Evolutionary conservation across 768 basidiomycete species (phyloP).

Genomic region (Russula foetens): DNA sequence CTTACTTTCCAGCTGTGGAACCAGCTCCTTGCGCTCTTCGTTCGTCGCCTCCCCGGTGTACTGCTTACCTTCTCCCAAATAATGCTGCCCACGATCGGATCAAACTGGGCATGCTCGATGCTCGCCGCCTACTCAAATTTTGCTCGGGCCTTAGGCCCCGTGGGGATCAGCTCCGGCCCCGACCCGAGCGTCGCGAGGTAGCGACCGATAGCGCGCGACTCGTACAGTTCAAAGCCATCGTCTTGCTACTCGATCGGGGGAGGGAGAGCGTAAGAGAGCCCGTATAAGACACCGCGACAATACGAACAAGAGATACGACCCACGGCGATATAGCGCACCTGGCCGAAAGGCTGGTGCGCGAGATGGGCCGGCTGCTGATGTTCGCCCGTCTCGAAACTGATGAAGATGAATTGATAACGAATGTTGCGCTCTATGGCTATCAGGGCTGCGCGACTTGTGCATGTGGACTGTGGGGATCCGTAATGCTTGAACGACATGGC

Average conservation of each 20-base stretch:
- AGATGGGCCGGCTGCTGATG: neutral
- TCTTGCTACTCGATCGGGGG: slow-evolving; percentile 17
- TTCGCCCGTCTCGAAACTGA: neutral
- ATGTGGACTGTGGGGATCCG: neutral
- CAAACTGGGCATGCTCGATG: slow-evolving; percentile 20
- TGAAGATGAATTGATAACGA: neutral
- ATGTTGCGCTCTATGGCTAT: slow-evolving; percentile 3
- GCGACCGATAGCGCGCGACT: slow-evolving; percentile 16
- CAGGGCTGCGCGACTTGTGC: slow-evolving; percentile 4
- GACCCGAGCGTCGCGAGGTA: slow-evolving; percentile 23
- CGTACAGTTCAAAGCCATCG: slow-evolving; percentile 13
- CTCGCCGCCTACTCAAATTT: slow-evolving; percentile 25
- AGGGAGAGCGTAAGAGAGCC: neutral
- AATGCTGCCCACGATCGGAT: neutral
- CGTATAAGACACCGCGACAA: too few relatives aligned
- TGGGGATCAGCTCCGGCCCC: slow-evolving; percentile 18
- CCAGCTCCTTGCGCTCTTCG: neutral
- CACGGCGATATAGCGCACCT: neutral
- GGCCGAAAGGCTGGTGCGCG: neutral
- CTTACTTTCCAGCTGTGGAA: neutral
- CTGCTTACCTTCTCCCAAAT: neutral
- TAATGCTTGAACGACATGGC: neutral
- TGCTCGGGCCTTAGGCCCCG: slow-evolving; percentile 21
- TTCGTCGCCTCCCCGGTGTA: neutral
- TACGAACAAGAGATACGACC: neutral